These are phyloP conservation scores for Platanus orientalis DNA, from an alignment of 164 flowering plant species.

Conservation along the genomic window DNA sequence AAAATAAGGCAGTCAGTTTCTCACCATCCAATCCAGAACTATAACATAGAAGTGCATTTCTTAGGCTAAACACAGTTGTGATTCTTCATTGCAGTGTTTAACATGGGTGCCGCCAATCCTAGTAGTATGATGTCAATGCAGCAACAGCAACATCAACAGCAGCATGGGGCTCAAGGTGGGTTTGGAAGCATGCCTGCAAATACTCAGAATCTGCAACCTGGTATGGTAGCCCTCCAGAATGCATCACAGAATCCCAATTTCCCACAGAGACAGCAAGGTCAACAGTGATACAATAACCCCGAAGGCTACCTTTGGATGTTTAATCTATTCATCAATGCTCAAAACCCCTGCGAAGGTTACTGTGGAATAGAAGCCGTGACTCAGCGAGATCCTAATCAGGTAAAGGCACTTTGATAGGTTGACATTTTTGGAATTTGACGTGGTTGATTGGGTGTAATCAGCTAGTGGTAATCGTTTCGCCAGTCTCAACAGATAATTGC, in stretches of 20 bases:
- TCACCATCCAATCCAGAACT: neutral
- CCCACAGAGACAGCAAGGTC: slow-evolving; percentile 70
- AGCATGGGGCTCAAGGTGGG: slow-evolving; percentile 55
- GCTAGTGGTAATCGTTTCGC: too few relatives aligned
- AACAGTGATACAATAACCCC: slow-evolving; percentile 24
- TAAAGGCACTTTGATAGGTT: too few relatives aligned
- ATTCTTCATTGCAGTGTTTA: slow-evolving; percentile 55
- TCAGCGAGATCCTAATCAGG: too few relatives aligned
- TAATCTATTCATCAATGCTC: neutral
- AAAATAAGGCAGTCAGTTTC: neutral
- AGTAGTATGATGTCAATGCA: slow-evolving; percentile 61
- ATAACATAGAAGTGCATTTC: too few relatives aligned
- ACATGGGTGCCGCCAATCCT: slow-evolving; percentile 66
- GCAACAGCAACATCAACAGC: slow-evolving; percentile 55
- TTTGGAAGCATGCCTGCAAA: slow-evolving; percentile 60
- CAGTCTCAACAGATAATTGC: too few relatives aligned
- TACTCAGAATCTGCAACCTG: slow-evolving; percentile 66
- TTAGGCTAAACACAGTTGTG: neutral
- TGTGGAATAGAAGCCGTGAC: too few relatives aligned
- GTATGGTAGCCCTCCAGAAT: slow-evolving; percentile 59
- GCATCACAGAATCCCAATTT: slow-evolving; percentile 58
- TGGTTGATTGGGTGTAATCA: too few relatives aligned
- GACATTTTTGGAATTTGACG: too few relatives aligned
- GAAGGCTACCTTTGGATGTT: neutral
- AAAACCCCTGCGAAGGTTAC: too few relatives aligned